Base-by-base conservation (phyloP, 2,329 filamentous ascomycete species). In the Alternaria triticimaculans region DNA sequence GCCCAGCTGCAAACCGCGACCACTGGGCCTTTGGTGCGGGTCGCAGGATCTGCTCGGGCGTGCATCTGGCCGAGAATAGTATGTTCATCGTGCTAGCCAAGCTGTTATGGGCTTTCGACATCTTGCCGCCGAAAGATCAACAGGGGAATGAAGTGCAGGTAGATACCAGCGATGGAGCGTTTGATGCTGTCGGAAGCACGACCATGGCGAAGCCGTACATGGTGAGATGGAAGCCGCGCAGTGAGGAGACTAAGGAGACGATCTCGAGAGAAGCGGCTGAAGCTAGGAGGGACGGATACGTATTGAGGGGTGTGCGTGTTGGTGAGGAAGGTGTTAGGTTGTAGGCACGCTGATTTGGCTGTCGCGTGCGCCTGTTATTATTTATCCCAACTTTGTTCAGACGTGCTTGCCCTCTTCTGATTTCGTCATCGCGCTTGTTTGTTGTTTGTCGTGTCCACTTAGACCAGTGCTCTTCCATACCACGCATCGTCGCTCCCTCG, bases 101-200 rank as follows among this genome's bases (percentile, higher is more conserved):
- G 46, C 72, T 81, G 0, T 68, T 89, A 2, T 82, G 87, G 1
- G 82, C 81, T 0, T 87, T 88, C 57, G 76, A 81, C 10, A 77
- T 87, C 6, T 56, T 66, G 18, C 82, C 83, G 58, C 71, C 73
- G 0, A 20, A 81, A 18, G 77, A 78, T 33, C 56, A 62, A 15
- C 66, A 78, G 1, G 84, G 81, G 0, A 74, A 63, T 10, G 79
- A 81, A 46, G 66, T 81, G 0, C 77, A 76, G 10, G 66, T 80
- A 12, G 78, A 80, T 67, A 56, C 75, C 7, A 72, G 73, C 33
- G 79, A 81, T 59, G 69, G 73, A 23, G 78, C 78, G 5, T 81
- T 77, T 59, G 68, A 73, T 60, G 53, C 71, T 2, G 62, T 51
- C 15, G 78, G 74, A 1, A 72, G 62, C 26, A 78, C 74, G 63